Percentiles rank a stretch among this genome's conserved stretches.
Evolutionary conservation across 345 rosid genomes (phyloP).

Genomic region (Arabis alpina): DNA sequence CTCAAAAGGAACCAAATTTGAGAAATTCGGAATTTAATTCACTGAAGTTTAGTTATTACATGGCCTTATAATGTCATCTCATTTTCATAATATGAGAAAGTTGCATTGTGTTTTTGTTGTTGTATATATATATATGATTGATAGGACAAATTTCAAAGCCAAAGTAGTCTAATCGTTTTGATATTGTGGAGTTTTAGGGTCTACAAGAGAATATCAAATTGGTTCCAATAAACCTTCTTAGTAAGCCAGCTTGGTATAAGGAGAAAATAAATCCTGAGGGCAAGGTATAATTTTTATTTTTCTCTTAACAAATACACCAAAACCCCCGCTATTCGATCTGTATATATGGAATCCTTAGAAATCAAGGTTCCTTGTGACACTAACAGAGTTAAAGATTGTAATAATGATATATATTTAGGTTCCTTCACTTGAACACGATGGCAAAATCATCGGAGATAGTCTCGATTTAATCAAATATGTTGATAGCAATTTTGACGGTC

Average conservation of each 20-base stretch:
- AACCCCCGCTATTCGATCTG: background rate
- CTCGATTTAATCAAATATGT: constrained; percentile 75
- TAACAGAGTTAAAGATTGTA: background rate
- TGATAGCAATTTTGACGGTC: constrained; percentile 78
- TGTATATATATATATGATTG: background rate
- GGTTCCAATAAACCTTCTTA: constrained; percentile 66
- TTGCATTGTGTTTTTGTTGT: too few relatives aligned
- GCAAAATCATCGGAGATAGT: constrained; percentile 77
- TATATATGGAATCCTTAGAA: constrained; percentile 5
- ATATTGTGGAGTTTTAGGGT: constrained; percentile 54
- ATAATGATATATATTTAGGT: constrained; percentile 53
- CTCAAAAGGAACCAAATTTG: too few relatives aligned
- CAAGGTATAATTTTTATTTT: constrained; percentile 48
- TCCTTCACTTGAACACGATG: constrained; percentile 84
- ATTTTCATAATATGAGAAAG: background rate
- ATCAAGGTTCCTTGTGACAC: constrained; percentile 4
- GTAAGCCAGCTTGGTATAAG: constrained; percentile 84
- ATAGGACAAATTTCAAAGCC: background rate
- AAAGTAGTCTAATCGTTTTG: background rate
- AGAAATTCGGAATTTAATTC: too few relatives aligned
- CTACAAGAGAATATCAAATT: constrained; percentile 77
- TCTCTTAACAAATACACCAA: background rate
- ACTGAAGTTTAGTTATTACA: too few relatives aligned
- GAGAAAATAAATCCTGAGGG: constrained; percentile 77
- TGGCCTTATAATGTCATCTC: too few relatives aligned